Conservation (phyloP, 2,329 filamentous ascomycete species). For the Aureobasidium leucospermi region DNA sequence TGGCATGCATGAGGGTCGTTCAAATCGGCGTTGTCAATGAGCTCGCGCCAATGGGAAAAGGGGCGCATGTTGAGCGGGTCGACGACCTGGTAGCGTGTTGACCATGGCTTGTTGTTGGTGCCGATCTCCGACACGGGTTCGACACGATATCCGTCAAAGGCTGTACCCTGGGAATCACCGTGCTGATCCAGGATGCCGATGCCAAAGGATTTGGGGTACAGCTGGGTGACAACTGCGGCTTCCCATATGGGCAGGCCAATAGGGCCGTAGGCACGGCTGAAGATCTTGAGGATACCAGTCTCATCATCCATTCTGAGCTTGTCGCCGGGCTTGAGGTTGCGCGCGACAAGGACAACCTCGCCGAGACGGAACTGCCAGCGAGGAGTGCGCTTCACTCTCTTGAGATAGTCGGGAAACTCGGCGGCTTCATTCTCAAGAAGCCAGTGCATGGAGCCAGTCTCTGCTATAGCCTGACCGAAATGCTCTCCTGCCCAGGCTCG, state of each 20-base stretch:
- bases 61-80: constrained; percentile 48
- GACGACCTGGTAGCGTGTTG: constrained; percentile 49
- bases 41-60: constrained; percentile 46
- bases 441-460: constrained; percentile 51
- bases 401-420: constrained; percentile 26
- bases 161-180: not conserved
- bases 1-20: constrained; percentile 37
- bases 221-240: constrained; percentile 49
- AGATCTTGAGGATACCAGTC: constrained; percentile 23
- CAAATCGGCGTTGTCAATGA: constrained; percentile 35
- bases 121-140: constrained; percentile 49
- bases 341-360: constrained; percentile 50
- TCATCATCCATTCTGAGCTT: constrained; percentile 25
- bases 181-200: not conserved
- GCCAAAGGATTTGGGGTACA: constrained; percentile 24
- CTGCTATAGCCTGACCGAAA: constrained; percentile 40
- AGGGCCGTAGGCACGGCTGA: constrained; percentile 21
- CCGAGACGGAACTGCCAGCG: constrained; percentile 48
- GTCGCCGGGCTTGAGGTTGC: constrained; percentile 26
- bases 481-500: constrained; percentile 36
- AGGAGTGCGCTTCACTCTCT: constrained; percentile 36
- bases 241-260: constrained; percentile 45
- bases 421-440: constrained; percentile 39
- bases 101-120: constrained; percentile 41
- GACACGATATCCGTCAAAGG: constrained; percentile 45